These are phyloP conservation scores for Selaginella tamariscina DNA, from an alignment of 75 land plant species.

Conservation along the genomic window DNA sequence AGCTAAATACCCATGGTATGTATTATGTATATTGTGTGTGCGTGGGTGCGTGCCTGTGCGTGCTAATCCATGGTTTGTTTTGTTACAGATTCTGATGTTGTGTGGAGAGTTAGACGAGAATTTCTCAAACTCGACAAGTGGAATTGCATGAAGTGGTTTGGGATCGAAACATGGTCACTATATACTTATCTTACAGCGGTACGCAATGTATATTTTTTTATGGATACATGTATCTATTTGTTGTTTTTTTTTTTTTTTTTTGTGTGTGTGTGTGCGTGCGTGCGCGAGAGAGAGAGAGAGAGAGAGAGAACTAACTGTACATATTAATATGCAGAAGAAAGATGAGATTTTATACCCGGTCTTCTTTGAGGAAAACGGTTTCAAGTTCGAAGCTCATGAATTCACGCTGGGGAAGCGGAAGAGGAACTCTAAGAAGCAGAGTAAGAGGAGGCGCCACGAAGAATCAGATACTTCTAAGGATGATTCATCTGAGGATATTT, in stretches of 20 bases:
- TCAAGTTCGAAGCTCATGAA: not conserved
- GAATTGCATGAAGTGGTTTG: not conserved
- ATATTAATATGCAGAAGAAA: too few species aligned
- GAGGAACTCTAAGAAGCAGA: not conserved
- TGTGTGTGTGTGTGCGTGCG: too few species aligned
- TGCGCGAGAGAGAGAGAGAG: too few species aligned
- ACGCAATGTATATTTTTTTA: too few species aligned
- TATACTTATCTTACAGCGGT: not conserved
- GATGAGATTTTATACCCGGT: not conserved
- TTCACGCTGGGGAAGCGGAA: not conserved
- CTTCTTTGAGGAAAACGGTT: not conserved
- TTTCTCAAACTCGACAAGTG: not conserved
- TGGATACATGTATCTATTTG: too few species aligned
- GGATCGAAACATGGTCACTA: not conserved
- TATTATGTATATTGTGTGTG: conserved; percentile 24
- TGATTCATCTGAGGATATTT: not conserved
- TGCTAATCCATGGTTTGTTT: conserved; percentile 52
- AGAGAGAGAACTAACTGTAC: too few species aligned
- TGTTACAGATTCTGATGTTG: conserved; percentile 20
- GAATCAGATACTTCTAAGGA: not conserved
- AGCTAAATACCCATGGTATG: conserved; percentile 22
- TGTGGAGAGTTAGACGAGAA: not conserved
- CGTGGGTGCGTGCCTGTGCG: conserved; percentile 45
- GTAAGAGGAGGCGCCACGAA: not conserved
- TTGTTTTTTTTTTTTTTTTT: too few species aligned